Evolutionary conservation across 1,284 basidiomycete genomes (phyloP), one percentile per base, ranked within the genome.

Genomic region (Moesziomyces sp.): DNA sequence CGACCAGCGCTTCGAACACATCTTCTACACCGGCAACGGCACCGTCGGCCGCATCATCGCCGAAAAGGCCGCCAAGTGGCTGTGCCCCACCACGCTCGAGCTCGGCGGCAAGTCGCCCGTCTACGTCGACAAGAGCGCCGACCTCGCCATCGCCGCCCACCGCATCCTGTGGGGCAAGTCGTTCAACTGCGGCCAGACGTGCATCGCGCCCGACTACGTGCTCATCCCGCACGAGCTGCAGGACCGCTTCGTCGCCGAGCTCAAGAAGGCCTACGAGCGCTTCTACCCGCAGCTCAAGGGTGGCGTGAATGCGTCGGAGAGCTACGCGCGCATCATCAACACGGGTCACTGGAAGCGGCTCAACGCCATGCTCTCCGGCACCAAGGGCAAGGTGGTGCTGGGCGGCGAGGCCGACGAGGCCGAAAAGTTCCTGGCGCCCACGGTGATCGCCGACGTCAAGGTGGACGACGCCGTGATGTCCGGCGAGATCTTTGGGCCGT

Each of bases 91-190:
- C 24, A 91, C 92, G 8, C 88, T 94, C 47, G 94, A 85, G 84
- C 87, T 92, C 9, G 91, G 91, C 30, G 91, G 91, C 55, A 96
- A 96, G 86, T 92, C 90, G 19, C 93, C 94, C 1, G 91, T 90
- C 14, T 88, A 94, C 75, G 86, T 96, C 52, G 91, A 94, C 79
- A 87, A 90, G 0, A 87, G 87, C 50, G 86, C 87, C 38, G 85
- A 86, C 52, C 67, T 88, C 45, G 78, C 75, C 57, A 85, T 85
- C 64, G 82, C 84, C 19, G 85, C 84, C 18, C 81, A 81, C 59
- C 88, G 92, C 16, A 86, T 93, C 49, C 85, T 94, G 40, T 93
- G 92, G 90, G 93, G 93, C 54, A 94, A 93, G 84, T 85, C 88
- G 26, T 86, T 88, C 55, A 93, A 93, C 78, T 73, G 80, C 21